phyloP scores from a whole-genome alignment of 2,329 filamentous ascomycete genomes.

The Metarhizium anisopliae region DNA sequence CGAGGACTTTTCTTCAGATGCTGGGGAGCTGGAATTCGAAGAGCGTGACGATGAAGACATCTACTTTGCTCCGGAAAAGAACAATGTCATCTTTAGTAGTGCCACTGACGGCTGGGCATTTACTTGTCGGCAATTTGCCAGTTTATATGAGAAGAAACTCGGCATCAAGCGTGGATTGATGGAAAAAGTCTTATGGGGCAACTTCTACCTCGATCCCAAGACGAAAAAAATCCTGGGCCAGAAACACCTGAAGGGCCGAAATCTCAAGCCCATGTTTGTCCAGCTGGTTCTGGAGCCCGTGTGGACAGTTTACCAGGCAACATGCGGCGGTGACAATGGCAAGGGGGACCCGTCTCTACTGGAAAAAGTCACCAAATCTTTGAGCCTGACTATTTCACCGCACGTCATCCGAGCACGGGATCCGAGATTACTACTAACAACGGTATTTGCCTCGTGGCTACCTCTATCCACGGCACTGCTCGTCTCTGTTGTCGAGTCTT shows the following conservation, averaged over 20 bases:
- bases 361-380: constrained; percentile 91
- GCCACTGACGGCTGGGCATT: constrained; percentile 99
- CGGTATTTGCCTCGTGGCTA: constrained; percentile 83
- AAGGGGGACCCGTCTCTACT: constrained; percentile 75
- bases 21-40: constrained; percentile 64
- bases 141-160: constrained; percentile 90
- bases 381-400: constrained; percentile 75
- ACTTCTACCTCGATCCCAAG: constrained; percentile 93
- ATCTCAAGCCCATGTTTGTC: constrained; percentile 94
- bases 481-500: constrained; percentile 86
- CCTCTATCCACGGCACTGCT: constrained; percentile 86
- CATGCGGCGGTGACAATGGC: constrained; percentile 69
- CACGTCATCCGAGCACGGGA: constrained; percentile 80
- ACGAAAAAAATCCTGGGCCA: constrained; percentile 85
- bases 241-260: constrained; percentile 87
- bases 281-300: constrained; percentile 92
- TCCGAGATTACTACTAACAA: constrained; percentile 71
- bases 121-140: constrained; percentile 87
- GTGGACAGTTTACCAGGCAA: constrained; percentile 92
- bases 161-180: constrained; percentile 82
- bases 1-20: constrained; percentile 41
- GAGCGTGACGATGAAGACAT: constrained; percentile 94
- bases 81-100: constrained; percentile 98
- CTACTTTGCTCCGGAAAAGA: constrained; percentile 96
- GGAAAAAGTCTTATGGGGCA: constrained; percentile 94